These are phyloP conservation scores for Diospyros kaki DNA, from an alignment of 148 eudicot genomes.

Conservation along the genomic window DNA sequence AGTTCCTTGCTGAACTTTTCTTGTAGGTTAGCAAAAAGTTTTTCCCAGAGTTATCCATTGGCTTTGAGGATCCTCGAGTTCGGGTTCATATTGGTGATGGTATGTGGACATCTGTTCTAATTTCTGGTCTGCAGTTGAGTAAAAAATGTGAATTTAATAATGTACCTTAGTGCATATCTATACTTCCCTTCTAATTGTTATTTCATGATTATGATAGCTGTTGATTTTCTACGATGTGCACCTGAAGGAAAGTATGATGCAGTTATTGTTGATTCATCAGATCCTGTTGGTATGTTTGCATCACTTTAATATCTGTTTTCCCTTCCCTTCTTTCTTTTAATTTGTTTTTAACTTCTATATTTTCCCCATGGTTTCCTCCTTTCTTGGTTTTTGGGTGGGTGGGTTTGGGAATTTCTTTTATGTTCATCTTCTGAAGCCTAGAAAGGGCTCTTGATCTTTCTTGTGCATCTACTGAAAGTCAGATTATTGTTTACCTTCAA, in stretches of 20 bases:
- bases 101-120: constrained; percentile 20
- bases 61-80: constrained; percentile 95
- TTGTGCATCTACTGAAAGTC: too few species aligned
- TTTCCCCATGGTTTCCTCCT: background rate
- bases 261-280: constrained; percentile 91
- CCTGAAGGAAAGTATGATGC: constrained; percentile 92
- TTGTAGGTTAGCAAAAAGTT: constrained; percentile 76
- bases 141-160: background rate
- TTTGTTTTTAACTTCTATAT: background rate
- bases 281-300: constrained; percentile 80
- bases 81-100: constrained; percentile 91
- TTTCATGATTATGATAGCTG: constrained; percentile 49
- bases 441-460: too few species aligned
- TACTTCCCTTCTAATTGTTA: background rate
- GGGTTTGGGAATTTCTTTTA: too few species aligned
- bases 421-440: too few species aligned
- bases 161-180: background rate
- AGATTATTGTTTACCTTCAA: too few species aligned
- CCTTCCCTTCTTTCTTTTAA: background rate
- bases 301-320: too few species aligned
- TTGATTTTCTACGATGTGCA: constrained; percentile 54
- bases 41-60: constrained; percentile 78
- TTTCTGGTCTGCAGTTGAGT: background rate
- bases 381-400: too few species aligned
- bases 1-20: background rate